Evolutionary conservation across 1,139 yeast species (phyloP).

Genomic region (Blastobotrys apis): DNA sequence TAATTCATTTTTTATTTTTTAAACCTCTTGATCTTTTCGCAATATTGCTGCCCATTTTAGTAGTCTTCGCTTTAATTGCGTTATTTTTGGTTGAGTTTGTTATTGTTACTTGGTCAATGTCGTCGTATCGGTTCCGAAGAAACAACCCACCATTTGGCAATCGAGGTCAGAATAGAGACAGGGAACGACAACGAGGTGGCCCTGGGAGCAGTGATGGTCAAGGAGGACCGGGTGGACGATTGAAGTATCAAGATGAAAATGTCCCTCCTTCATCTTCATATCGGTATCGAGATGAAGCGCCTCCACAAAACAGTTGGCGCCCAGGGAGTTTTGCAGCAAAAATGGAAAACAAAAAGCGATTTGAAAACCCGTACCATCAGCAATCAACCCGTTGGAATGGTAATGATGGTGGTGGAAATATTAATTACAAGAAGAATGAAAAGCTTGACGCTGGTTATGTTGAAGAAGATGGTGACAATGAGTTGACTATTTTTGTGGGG

Average conservation of each 20-base stretch:
- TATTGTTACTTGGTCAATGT: background rate
- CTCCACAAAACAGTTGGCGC: too few relatives aligned
- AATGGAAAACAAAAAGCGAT: background rate
- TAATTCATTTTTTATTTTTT: too few relatives aligned
- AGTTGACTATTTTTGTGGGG: constrained; percentile 9
- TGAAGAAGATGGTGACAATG: constrained; percentile 5
- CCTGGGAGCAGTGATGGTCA: background rate
- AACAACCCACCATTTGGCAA: too few relatives aligned
- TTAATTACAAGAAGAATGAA: background rate
- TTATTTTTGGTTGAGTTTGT: background rate
- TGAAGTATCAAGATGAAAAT: constrained; percentile 1
- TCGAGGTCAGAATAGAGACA: background rate
- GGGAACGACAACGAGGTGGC: background rate
- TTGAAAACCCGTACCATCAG: too few relatives aligned
- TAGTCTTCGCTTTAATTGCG: constrained; percentile 1
- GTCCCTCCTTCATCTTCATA: too few relatives aligned
- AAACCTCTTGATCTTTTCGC: too few relatives aligned
- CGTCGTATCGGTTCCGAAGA: too few relatives aligned
- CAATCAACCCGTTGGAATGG: background rate
- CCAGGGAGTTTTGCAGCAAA: background rate
- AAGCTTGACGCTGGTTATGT: too few relatives aligned
- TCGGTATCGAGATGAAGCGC: too few relatives aligned
- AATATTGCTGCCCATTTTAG: background rate
- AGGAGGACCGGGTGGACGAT: background rate
- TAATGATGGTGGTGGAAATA: background rate